These are phyloP conservation scores for Diophrys appendiculata DNA, from an alignment of 73 alveolate species.

Conservation along the genomic window DNA sequence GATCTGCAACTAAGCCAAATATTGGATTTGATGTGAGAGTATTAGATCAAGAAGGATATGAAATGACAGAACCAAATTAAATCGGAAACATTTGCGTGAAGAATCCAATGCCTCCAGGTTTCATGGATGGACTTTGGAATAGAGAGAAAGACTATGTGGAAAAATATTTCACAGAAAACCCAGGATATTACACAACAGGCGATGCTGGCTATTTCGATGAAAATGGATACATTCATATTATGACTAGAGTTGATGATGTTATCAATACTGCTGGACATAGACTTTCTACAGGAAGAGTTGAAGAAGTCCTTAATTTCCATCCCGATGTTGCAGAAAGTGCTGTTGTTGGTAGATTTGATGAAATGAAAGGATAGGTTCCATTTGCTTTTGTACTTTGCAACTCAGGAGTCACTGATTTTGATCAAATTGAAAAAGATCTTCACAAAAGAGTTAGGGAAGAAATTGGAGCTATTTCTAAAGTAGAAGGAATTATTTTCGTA, in stretches of 20 bases:
- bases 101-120: conserved; percentile 65
- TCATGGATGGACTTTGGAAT: conserved; percentile 57
- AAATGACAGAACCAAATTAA: conserved; percentile 22
- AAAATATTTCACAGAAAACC: conserved; percentile 31
- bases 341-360: conserved; percentile 83
- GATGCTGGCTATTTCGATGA: conserved; percentile 86
- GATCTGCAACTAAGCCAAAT: conserved; percentile 52
- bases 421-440: conserved; percentile 5
- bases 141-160: conserved; percentile 54
- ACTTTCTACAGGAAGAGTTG: conserved; percentile 83
- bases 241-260: conserved; percentile 92
- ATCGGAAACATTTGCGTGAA: conserved; percentile 48
- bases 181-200: conserved; percentile 73
- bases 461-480: conserved; percentile 45
- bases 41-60: conserved; percentile 44
- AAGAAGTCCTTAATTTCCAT: conserved; percentile 68
- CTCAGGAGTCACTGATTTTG: neutral
- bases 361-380: conserved; percentile 75
- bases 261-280: conserved; percentile 90
- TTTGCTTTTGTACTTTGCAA: conserved; percentile 49
- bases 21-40: conserved; percentile 59
- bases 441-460: conserved; percentile 36
- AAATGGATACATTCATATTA: conserved; percentile 88
- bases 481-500: conserved; percentile 66
- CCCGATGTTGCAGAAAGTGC: conserved; percentile 82